Evolutionary conservation across 352 stramenopile genomes (phyloP).

Genomic region (Plasmopara viticola): DNA sequence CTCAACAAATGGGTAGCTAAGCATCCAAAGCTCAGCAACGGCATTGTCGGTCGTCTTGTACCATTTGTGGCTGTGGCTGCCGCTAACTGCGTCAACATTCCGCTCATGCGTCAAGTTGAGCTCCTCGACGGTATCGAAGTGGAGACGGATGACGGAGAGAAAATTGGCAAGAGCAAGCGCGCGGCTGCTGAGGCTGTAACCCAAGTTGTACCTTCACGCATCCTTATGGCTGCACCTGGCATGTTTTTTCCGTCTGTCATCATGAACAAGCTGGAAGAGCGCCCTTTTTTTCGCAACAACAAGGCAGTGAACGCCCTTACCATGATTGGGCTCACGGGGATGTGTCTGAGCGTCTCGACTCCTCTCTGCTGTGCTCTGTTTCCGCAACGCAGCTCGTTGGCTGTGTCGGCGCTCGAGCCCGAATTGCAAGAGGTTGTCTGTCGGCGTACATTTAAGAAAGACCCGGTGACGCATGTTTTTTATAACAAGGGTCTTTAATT

Average conservation of each 20-base stretch:
- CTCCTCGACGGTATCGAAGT: constrained; percentile 77
- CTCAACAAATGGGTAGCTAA: constrained; percentile 73
- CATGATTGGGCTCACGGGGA: constrained; percentile 66
- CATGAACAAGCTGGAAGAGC: constrained; percentile 74
- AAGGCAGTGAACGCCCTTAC: constrained; percentile 58
- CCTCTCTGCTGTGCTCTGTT: constrained; percentile 81
- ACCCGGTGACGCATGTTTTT: constrained; percentile 50
- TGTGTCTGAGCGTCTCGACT: constrained; percentile 69
- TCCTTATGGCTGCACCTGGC: constrained; percentile 81
- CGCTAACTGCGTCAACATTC: constrained; percentile 88
- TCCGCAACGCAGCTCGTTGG: constrained; percentile 64
- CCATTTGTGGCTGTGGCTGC: constrained; percentile 80
- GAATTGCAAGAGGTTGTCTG: constrained; percentile 54
- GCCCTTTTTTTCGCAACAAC: constrained; percentile 48
- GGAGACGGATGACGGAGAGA: constrained; percentile 54
- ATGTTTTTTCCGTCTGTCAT: constrained; percentile 85
- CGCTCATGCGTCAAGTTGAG: constrained; percentile 86
- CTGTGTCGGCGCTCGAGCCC: constrained; percentile 50
- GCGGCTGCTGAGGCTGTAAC: constrained; percentile 70
- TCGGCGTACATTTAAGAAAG: constrained; percentile 37
- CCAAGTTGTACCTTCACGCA: constrained; percentile 79
- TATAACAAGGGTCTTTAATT: constrained; percentile 73
- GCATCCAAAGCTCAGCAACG: constrained; percentile 47
- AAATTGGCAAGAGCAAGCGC: constrained; percentile 57
- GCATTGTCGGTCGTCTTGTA: constrained; percentile 62